Evolutionary conservation across 805 yeast genomes (phyloP), one percentile per base, ranked within the genome.

Genomic region (Barnettozyma populi): DNA sequence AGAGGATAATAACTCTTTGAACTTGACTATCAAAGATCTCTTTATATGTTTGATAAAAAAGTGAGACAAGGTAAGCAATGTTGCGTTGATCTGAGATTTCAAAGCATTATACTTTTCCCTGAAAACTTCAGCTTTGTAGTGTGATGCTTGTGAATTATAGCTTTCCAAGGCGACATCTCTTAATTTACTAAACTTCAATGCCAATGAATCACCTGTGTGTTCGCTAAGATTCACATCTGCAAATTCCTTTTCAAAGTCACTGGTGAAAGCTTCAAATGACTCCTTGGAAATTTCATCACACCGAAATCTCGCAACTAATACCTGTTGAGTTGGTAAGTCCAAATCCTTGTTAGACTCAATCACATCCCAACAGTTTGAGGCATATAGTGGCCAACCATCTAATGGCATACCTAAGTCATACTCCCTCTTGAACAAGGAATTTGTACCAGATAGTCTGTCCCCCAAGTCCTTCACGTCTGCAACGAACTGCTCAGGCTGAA

Each of bases 271-370:
- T 5, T 60, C 61, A 27, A 60, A 23, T 19, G 63, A 49, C 34
- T 75, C 72, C 7, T 63, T 65, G 20, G 84, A 75, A 42, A 94
- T 86, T 65, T 94, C 98, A 60, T 90, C 96, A 64, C 98, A 92
- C 60, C 96, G 82, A 68, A 89, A 92, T 57, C 94, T 79, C 7
- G 99, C 96, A 21, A 94, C 98, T 50, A 94, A 72, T 29, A 88
- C 86, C 65, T 94, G 99, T 62, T 94, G 99, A 2, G 98, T 90
- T 24, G 99, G 99, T 54, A 94, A 74, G 67, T 94, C 99, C 53
- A 94, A 76, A 63, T 94, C 99, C 66, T 89, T 90, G 68, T 94
- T 94, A 52, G 76, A 74, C 64, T 89, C 96, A 58, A 94, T 94
- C 66, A 89, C 96, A 44, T 86, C 83, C 99, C 99, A 94, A 55